Conservation (phyloP, 257 asterid genomes). For the Prunella vulgaris region DNA sequence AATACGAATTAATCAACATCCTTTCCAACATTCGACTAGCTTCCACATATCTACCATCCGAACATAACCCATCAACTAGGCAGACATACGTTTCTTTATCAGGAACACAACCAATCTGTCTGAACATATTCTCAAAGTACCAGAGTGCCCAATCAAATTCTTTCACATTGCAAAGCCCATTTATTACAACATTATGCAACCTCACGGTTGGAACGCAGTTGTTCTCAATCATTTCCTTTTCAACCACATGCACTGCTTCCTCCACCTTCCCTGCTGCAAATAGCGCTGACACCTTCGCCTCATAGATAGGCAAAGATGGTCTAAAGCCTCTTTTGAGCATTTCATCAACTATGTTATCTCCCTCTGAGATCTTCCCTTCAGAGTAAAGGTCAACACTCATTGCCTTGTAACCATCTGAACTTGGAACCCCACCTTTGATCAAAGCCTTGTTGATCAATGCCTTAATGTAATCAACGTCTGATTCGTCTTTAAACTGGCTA, state of each 20-base stretch:
- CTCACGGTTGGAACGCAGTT: slow-evolving; percentile 50
- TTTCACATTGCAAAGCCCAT: slow-evolving; percentile 51
- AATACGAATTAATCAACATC: slow-evolving; percentile 49
- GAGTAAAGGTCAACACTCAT: slow-evolving; percentile 67
- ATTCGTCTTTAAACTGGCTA: slow-evolving; percentile 28
- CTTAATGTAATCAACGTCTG: slow-evolving; percentile 35
- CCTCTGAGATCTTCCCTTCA: slow-evolving; percentile 66
- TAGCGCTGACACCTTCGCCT: slow-evolving; percentile 62
- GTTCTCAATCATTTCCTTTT: slow-evolving; percentile 54
- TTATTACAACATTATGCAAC: slow-evolving; percentile 56
- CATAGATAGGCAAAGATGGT: slow-evolving; percentile 47
- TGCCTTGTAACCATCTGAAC: slow-evolving; percentile 57
- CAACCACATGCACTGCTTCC: slow-evolving; percentile 59
- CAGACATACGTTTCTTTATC: slow-evolving; percentile 49
- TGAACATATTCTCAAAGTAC: slow-evolving; percentile 55
- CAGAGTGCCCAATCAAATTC: slow-evolving; percentile 41
- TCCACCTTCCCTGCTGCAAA: slow-evolving; percentile 38
- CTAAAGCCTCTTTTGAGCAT: slow-evolving; percentile 57
- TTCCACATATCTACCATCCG: slow-evolving; percentile 56
- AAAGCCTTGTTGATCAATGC: slow-evolving; percentile 57
- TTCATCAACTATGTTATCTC: slow-evolving; percentile 50
- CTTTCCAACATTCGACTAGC: slow-evolving; percentile 65
- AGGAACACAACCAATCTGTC: slow-evolving; percentile 57
- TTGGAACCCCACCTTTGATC: slow-evolving; percentile 59
- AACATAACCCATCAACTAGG: slow-evolving; percentile 66